Evolutionary conservation across 148 eudicot genomes (phyloP).

Genomic region (Rhododendron williamsianum): DNA sequence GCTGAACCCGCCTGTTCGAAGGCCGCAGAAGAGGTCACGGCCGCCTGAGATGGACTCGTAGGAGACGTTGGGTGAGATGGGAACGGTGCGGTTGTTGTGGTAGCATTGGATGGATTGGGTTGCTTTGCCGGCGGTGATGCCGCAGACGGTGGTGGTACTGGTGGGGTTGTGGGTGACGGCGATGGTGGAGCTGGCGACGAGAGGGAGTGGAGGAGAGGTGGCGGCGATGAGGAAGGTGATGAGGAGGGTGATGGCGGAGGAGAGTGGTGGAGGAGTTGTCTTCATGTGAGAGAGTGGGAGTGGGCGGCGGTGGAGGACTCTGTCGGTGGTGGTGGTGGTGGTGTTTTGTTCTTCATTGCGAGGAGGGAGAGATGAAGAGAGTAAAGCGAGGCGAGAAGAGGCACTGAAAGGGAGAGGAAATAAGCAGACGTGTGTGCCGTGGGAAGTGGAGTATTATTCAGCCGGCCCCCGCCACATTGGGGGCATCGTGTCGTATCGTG

Average conservation of each 20-base stretch:
- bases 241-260: constrained; percentile 5
- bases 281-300: constrained; percentile 17
- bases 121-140: constrained; percentile 39
- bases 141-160: constrained; percentile 28
- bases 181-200: constrained; percentile 41
- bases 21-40: constrained; percentile 35
- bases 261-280: constrained; percentile 4
- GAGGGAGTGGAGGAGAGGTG: constrained; percentile 9
- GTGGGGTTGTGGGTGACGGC: constrained; percentile 23
- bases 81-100: constrained; percentile 15
- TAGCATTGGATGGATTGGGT: constrained; percentile 41
- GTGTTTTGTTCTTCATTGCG: constrained; percentile 20
- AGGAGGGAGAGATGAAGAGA: not conserved
- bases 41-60: constrained; percentile 48
- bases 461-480: too few species aligned
- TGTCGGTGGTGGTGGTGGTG: not conserved
- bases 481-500: too few species aligned
- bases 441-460: too few species aligned
- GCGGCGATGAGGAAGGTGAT: constrained; percentile 14
- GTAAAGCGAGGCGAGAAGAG: not conserved
- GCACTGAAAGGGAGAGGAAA: not conserved
- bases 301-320: not conserved
- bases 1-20: constrained; percentile 33
- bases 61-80: constrained; percentile 31
- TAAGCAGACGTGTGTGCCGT: not conserved